A percentile compares a stretch with the other conserved stretches of the same genome.
Conservation (phyloP, 179 eudicot genomes). For the Actinidia chinensis region DNA sequence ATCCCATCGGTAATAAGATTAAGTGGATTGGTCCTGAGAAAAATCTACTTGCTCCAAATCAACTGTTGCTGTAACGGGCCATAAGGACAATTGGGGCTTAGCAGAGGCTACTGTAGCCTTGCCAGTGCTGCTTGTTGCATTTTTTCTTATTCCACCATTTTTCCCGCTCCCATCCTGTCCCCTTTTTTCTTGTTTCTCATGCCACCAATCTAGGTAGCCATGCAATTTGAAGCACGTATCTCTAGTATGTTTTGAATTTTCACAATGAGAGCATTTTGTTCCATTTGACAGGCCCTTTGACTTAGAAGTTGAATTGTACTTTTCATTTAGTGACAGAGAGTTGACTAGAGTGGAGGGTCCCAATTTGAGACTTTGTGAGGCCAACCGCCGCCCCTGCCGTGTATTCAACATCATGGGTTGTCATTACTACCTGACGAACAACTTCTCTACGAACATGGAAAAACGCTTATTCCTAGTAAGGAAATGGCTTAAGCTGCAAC, state of each 20-base stretch:
- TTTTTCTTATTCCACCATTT: neutral
- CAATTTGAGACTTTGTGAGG: neutral
- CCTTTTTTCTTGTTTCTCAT: neutral
- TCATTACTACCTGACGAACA: neutral
- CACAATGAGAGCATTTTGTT: neutral
- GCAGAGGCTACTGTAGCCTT: no score
- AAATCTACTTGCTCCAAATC: no score
- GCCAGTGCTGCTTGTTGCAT: no score
- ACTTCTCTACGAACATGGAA: neutral
- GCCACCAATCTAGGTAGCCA: neutral
- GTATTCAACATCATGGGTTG: no score
- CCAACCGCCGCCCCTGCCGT: neutral
- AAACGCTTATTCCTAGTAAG: neutral
- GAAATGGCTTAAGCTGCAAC: neutral
- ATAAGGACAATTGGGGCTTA: no score
- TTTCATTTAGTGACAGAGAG: neutral
- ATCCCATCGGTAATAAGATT: no score
- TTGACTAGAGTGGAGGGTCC: neutral
- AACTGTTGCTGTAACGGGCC: no score
- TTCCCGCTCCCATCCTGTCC: neutral
- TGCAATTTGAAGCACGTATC: conserved; percentile 1
- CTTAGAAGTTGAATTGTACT: neutral
- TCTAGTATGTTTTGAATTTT: neutral
- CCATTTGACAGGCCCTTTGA: neutral
- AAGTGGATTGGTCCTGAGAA: no score